phyloP scores from a whole-genome alignment of 305 asterid species.

The Euphrasia arctica region DNA sequence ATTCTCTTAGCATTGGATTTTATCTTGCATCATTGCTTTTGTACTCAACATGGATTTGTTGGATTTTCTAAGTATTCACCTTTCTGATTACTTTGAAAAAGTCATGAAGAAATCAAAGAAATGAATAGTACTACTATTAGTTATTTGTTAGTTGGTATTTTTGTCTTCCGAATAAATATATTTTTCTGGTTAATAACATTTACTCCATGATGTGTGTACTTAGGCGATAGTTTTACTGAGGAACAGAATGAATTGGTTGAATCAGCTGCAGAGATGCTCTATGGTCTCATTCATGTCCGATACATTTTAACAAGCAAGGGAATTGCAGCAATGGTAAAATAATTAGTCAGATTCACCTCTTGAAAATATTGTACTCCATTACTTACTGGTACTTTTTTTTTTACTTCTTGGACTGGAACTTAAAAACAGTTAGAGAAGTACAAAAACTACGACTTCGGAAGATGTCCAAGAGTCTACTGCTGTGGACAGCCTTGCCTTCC shows the following conservation, averaged over 20 bases:
- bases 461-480: slow-evolving; percentile 94
- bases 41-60: not conserved
- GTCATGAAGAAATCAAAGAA: no score
- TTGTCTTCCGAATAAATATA: slow-evolving; percentile 10
- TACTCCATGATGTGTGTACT: slow-evolving; percentile 27
- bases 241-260: slow-evolving; percentile 93
- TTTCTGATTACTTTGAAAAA: no score
- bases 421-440: slow-evolving; percentile 74
- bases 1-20: not conserved
- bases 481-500: slow-evolving; percentile 98
- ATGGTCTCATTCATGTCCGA: slow-evolving; percentile 85
- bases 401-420: slow-evolving; percentile 29
- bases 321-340: slow-evolving; percentile 86
- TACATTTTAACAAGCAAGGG: slow-evolving; percentile 93
- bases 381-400: slow-evolving; percentile 11
- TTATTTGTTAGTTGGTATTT: not conserved
- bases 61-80: not conserved
- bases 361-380: slow-evolving; percentile 5
- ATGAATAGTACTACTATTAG: not conserved
- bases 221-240: slow-evolving; percentile 91
- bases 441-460: slow-evolving; percentile 88
- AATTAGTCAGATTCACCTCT: slow-evolving; percentile 16
- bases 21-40: not conserved
- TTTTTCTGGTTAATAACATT: slow-evolving; percentile 25
- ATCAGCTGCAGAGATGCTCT: slow-evolving; percentile 96